Base-by-base conservation (phyloP, 352 stramenopile genomes). In the Pythium aristosporum region DNA sequence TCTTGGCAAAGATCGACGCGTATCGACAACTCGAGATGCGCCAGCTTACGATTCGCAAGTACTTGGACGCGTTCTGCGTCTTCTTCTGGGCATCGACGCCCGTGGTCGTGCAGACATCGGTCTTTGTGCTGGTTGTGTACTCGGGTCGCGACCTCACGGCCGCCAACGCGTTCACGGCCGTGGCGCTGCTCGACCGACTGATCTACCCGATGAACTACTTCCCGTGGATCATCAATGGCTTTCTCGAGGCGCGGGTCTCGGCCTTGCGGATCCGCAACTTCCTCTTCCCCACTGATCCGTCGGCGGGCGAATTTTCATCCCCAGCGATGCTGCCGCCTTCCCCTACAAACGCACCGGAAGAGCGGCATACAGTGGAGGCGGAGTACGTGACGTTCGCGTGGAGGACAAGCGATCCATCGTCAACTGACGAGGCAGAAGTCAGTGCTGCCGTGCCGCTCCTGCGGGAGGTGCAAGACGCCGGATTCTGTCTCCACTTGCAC, bases 191-290 rank as follows among this genome's bases (percentile, higher is more conserved):
- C 0, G 85, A 96, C 48, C 86, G 87, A 8, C 76, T 97, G 5
- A 91, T 97, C 25, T 96, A 92, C 56, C 90, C 90, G 1, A 97
- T 97, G 80, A 97, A 96, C 48, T 93, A 93, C 43, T 95, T 97
- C 25, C 89, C 89, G 20, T 97, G 89, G 88, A 94, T 97, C 66
- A 87, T 96, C 61, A 96, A 94, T 36, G 87, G 88, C 6, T 88
- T 97, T 53, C 73, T 96, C 0, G 90, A 97, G 58, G 89, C 89
- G 5, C 73, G 68, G 8, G 86, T 97, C 9, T 97, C 90, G 42
- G 86, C 82, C 12, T 58, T 87, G 16, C 81, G 89, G 18, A 82
- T 97, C 39, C 77, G 86, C 20, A 61, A 57, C 28, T 96, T 89
- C 34, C 65, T 97, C 7, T 92, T 96, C 41, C 42, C 61, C 1